Conservation (phyloP, 2,329 filamentous ascomycete genomes). For the Periconia digitata region DNA sequence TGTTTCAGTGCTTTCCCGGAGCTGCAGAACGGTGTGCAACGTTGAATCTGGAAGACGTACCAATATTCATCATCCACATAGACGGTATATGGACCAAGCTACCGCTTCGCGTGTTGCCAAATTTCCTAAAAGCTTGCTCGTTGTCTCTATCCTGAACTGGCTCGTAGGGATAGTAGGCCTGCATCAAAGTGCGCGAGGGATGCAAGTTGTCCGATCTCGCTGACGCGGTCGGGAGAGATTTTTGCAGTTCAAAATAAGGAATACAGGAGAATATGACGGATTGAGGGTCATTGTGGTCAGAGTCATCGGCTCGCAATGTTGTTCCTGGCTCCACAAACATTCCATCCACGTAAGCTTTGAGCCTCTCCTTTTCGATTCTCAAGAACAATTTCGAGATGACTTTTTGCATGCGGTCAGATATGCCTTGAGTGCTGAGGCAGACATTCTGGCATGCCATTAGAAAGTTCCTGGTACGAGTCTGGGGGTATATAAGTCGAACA, state of each 20-base stretch:
- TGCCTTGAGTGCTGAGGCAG: slow-evolving; percentile 22
- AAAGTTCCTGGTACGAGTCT: background rate
- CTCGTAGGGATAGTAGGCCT: slow-evolving; percentile 36
- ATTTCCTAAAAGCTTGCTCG: slow-evolving; percentile 32
- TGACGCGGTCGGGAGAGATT: background rate
- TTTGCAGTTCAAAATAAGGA: slow-evolving; percentile 16
- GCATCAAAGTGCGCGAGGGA: slow-evolving; percentile 30
- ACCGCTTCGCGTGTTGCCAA: slow-evolving; percentile 16
- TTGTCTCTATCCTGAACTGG: slow-evolving; percentile 30
- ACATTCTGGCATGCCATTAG: slow-evolving; percentile 9
- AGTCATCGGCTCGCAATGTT: slow-evolving; percentile 31
- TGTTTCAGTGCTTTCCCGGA: too few relatives aligned
- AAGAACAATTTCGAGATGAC: slow-evolving; percentile 19
- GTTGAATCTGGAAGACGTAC: too few relatives aligned
- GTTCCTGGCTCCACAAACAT: slow-evolving; percentile 39
- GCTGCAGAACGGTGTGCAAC: too few relatives aligned
- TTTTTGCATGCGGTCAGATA: slow-evolving; percentile 18
- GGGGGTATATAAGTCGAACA: background rate
- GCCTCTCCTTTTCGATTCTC: slow-evolving; percentile 27
- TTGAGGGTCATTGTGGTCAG: slow-evolving; percentile 25
- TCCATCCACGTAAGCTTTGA: slow-evolving; percentile 26
- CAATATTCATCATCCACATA: slow-evolving; percentile 36
- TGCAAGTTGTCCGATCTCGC: slow-evolving; percentile 13
- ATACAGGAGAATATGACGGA: slow-evolving; percentile 35
- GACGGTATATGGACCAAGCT: slow-evolving; percentile 31